Evolutionary conservation across 768 basidiomycete species (phyloP), one percentile per base, ranked within the genome.

Genomic region (Zangia roseola): DNA sequence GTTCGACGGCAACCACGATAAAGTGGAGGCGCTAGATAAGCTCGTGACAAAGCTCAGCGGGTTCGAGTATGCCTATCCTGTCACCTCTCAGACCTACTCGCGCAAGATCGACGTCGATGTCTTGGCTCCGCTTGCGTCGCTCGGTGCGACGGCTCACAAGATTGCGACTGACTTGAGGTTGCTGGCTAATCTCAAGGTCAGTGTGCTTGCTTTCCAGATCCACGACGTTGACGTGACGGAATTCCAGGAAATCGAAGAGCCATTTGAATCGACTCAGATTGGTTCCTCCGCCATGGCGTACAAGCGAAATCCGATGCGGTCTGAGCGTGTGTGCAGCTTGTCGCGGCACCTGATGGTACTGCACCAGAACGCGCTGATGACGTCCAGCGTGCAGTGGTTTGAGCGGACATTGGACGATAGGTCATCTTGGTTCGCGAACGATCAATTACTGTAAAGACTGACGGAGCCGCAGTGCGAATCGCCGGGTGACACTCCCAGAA

Each of bases 261-360:
- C 97, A 0, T 98, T 98, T 69, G 95, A 99, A 70, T 90, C 93
- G 44, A 95, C 95, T 17, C 97, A 99, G 73, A 99, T 98, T 57
- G 97, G 97, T 7, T 90, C 88, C 10, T 92, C 88, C 1, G 94
- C 94, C 1, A 98, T 98, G 95, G 95, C 95, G 9, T 98, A 98
- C 82, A 97, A 98, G 74, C 83, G 95, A 47, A 98, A 99, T 71
- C 97, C 97, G 7, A 99, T 99, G 97, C 91, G 97, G 49, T 94
- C 84, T 48, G 97, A 99, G 71, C 88, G 97, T 34, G 88, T 97
- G 38, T 99, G 97, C 79, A 93, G 90, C 61, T 82, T 99, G 45
- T 79, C 94, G n/a, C 78, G 97, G 46, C 97, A 98, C 71, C 73
- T 99, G 42, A 97, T 97, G 93, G 83, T 86, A 16, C 77, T 98